phyloP scores from a whole-genome alignment of 768 basidiomycete genomes.

The Lentinula lateritia region DNA sequence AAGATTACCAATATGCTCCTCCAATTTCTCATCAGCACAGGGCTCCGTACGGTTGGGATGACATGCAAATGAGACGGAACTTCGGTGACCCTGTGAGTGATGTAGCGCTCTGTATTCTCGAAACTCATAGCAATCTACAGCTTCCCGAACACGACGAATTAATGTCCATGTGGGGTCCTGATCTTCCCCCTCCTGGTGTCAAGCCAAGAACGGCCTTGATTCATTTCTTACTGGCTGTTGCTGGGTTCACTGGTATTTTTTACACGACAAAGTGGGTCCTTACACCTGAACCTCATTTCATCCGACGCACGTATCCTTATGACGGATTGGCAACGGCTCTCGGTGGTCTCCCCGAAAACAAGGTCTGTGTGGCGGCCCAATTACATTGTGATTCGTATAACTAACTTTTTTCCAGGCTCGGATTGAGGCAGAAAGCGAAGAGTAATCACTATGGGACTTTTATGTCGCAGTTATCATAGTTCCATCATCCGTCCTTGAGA shows the following conservation, averaged over 20 bases:
- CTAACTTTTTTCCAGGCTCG: conserved; percentile 4
- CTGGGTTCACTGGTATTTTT: conserved; percentile 62
- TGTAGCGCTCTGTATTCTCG: conserved; percentile 2
- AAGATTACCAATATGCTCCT: conserved; percentile 71
- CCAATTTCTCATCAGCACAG: conserved; percentile 60
- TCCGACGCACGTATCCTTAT: conserved; percentile 74
- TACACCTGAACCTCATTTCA: conserved; percentile 55
- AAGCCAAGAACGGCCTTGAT: conserved; percentile 54
- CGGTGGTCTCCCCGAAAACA: conserved; percentile 73
- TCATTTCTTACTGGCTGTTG: conserved; percentile 57
- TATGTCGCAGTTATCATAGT: not conserved
- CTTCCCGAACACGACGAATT: conserved; percentile 78
- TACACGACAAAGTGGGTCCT: conserved; percentile 50
- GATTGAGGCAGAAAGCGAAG: conserved; percentile 6
- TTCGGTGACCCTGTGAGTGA: conserved; percentile 68
- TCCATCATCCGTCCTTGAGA: not conserved
- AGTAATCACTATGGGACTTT: not conserved
- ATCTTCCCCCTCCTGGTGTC: conserved; percentile 48
- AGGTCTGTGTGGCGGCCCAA: conserved; percentile 37
- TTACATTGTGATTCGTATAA: not conserved
- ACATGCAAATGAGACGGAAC: conserved; percentile 71
- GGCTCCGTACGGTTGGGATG: conserved; percentile 68
- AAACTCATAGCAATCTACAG: conserved; percentile 29
- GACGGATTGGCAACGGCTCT: conserved; percentile 71
- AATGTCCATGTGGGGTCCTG: conserved; percentile 85